Conservation (phyloP, 2,329 filamentous ascomycete species). For the Colletotrichum euphorbiae region DNA sequence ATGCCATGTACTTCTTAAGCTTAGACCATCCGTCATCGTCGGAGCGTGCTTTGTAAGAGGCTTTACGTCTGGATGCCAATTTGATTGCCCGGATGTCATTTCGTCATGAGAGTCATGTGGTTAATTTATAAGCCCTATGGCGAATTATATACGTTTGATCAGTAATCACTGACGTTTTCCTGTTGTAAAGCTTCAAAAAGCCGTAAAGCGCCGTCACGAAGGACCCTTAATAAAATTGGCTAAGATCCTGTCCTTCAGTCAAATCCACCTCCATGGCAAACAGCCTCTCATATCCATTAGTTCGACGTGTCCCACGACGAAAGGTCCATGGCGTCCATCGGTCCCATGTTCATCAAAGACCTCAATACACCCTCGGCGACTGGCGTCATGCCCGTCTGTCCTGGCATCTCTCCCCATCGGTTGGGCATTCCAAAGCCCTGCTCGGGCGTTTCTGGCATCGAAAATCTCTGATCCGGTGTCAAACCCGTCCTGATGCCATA, state of each 20-base stretch:
- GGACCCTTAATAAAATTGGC: neutral
- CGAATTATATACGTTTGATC: neutral
- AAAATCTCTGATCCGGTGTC: slow-evolving; percentile 50
- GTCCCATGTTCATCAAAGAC: slow-evolving; percentile 68
- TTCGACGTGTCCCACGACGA: slow-evolving; percentile 58
- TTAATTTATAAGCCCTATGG: neutral
- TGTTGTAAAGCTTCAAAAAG: neutral
- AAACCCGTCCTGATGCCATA: slow-evolving; percentile 54
- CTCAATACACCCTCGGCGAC: slow-evolving; percentile 68
- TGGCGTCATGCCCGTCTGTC: slow-evolving; percentile 62
- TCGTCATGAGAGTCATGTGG: neutral
- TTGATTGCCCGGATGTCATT: neutral
- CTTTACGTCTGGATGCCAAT: no score
- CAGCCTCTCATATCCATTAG: slow-evolving; percentile 5
- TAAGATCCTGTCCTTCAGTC: neutral
- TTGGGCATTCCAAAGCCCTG: slow-evolving; percentile 56
- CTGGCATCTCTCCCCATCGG: slow-evolving; percentile 58
- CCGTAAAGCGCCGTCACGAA: neutral
- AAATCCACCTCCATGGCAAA: slow-evolving; percentile 25
- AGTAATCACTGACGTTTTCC: neutral
- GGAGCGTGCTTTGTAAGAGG: neutral
- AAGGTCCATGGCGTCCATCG: slow-evolving; percentile 71
- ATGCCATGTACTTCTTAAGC: neutral
- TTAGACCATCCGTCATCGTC: no score
- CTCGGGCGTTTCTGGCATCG: slow-evolving; percentile 51